Evolutionary conservation across 2,329 filamentous ascomycete genomes (phyloP).

Genomic region (Cryphonectria parasitica): DNA sequence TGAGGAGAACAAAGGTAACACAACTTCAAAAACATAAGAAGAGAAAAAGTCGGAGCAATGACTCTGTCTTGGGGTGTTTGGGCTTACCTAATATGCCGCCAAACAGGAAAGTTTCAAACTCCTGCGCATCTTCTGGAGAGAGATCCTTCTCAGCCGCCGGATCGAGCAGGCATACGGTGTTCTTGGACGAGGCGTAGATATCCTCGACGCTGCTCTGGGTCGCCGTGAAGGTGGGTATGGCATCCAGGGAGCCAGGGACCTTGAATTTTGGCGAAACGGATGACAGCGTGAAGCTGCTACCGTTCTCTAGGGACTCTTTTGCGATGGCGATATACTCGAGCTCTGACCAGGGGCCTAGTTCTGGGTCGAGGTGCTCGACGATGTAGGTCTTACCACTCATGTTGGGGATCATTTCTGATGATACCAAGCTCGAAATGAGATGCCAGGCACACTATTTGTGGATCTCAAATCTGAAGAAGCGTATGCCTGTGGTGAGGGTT

Average conservation of each 20-base stretch:
- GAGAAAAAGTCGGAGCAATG: neutral
- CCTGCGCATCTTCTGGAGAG: conserved; percentile 77
- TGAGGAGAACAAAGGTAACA: neutral
- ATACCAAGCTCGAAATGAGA: neutral
- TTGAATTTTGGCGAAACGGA: conserved; percentile 74
- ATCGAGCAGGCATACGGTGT: conserved; percentile 85
- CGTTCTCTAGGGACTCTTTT: conserved; percentile 70
- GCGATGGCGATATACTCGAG: conserved; percentile 92
- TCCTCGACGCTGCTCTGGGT: conserved; percentile 82
- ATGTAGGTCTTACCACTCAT: conserved; percentile 73
- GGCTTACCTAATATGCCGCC: conserved; percentile 86
- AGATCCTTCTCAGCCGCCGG: conserved; percentile 82
- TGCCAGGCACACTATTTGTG: neutral
- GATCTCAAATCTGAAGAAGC: neutral
- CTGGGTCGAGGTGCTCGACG: conserved; percentile 94
- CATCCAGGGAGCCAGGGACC: conserved; percentile 61
- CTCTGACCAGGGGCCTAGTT: conserved; percentile 91
- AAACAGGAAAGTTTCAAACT: conserved; percentile 91
- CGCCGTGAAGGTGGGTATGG: conserved; percentile 66
- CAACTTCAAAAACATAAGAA: neutral
- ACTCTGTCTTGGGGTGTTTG: neutral
- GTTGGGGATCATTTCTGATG: conserved; percentile 40
- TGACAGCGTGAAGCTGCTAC: conserved; percentile 77
- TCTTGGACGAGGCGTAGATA: conserved; percentile 73
- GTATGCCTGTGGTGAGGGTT: neutral